Percentiles rank a stretch among this genome's conserved stretches.
Conservation (phyloP, 2,329 filamentous ascomycete species). For the Verticillium dahliae region DNA sequence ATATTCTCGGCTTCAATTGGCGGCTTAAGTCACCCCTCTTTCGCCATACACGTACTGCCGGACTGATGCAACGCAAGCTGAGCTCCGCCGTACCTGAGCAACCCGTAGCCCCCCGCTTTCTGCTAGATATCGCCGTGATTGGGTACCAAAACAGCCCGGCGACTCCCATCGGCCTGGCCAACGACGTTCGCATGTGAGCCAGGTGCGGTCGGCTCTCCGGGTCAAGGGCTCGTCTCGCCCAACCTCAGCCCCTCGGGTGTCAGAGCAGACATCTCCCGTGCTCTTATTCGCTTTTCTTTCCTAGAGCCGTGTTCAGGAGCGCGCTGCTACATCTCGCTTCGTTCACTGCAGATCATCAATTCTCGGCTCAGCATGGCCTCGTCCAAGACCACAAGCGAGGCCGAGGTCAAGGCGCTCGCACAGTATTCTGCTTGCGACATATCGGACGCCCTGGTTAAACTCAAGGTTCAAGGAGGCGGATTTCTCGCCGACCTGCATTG, state of each 20-base stretch:
- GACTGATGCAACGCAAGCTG: neutral
- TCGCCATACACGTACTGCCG: neutral
- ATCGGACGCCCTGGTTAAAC: constrained; percentile 66
- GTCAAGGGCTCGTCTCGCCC: constrained; percentile 15
- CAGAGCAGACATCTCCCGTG: neutral
- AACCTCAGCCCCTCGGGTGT: neutral
- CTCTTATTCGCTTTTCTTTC: neutral
- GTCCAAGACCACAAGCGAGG: neutral
- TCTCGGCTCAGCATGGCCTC: neutral
- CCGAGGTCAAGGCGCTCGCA: constrained; percentile 16
- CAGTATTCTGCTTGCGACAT: constrained; percentile 49
- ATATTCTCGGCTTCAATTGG: neutral
- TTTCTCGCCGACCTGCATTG: constrained; percentile 52
- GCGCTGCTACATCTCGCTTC: neutral
- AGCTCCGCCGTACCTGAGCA: neutral
- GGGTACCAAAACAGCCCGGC: neutral
- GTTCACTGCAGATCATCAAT: neutral
- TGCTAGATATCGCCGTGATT: neutral
- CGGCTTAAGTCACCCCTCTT: neutral
- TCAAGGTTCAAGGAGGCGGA: constrained; percentile 60
- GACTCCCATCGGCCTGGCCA: neutral
- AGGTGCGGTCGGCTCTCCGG: constrained; percentile 11
- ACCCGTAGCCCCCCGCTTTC: neutral
- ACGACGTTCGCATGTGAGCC: neutral
- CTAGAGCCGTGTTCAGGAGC: neutral